Evolutionary conservation across 495 filamentous ascomycete genomes (phyloP).

Genomic region (Penicillium salamii): DNA sequence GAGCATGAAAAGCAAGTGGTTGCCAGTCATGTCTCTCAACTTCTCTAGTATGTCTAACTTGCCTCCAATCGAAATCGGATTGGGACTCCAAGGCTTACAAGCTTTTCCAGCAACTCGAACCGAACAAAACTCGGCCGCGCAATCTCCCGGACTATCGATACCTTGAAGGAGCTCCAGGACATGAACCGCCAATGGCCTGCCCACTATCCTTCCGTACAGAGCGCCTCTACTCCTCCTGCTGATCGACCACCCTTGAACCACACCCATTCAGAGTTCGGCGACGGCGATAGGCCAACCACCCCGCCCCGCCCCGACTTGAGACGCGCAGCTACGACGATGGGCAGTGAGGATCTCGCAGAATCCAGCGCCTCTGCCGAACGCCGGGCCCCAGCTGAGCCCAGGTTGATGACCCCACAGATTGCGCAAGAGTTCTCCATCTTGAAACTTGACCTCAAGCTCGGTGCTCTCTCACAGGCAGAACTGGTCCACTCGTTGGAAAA

Average conservation of each 20-base stretch:
- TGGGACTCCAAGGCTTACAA: conserved; percentile 14
- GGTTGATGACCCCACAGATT: conserved; percentile 88
- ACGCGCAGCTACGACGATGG: conserved; percentile 70
- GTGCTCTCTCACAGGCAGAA: conserved; percentile 78
- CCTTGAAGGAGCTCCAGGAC: conserved; percentile 73
- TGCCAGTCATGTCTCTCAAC: conserved; percentile 70
- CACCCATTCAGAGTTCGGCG: conserved; percentile 43
- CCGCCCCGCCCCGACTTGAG: conserved; percentile 53
- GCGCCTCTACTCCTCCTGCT: conserved; percentile 43
- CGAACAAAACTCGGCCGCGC: conserved; percentile 78
- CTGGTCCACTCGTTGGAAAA: conserved; percentile 97
- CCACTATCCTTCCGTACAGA: conserved; percentile 86
- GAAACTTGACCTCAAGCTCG: conserved; percentile 91
- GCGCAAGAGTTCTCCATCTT: conserved; percentile 93
- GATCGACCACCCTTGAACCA: conserved; percentile 50
- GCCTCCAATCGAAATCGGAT: neutral
- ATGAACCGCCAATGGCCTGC: conserved; percentile 92
- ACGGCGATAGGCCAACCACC: conserved; percentile 32
- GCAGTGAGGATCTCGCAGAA: conserved; percentile 59
- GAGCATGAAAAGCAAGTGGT: conserved; percentile 59
- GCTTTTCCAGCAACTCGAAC: conserved; percentile 77
- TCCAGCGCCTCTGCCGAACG: conserved; percentile 66
- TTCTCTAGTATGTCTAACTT: conserved; percentile 54
- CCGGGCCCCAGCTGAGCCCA: conserved; percentile 56
- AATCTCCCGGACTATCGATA: conserved; percentile 81